Evolutionary conservation across 2,329 filamentous ascomycete species (phyloP), one percentile per base, ranked within the genome.

Genomic region (Trichophyton schoenleinii): DNA sequence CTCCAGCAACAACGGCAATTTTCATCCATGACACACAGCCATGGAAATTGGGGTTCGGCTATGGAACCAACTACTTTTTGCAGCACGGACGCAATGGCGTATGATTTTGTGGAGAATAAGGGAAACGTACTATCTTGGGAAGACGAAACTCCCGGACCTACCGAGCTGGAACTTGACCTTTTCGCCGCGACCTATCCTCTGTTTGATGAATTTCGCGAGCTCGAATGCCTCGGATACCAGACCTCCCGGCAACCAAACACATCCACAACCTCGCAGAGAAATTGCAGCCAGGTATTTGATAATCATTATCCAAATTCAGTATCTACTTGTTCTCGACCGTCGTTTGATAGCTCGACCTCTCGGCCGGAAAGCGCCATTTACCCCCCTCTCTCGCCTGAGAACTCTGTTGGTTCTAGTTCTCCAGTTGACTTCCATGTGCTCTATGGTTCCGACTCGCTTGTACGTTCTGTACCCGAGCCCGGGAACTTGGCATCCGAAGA

Each of bases 401-500:
- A 60, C 44, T 64, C 64, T 13, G 59, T 61, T 53, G 58, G 41
- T 13, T 63, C 64, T 9, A 66, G 62, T 25, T 62, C 64, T 31
- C 60, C 61, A 13, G 60, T 58, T 22, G 62, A 61, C 20, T 53
- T 46, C 31, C 60, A 62, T 15, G 38, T 18, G 15, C 13, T 52
- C 4, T 42, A 52, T 20, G 31, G 44, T 6, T 36, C 58, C 5
- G 58, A 59, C 20, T 25, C 44, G 20, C 48, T 57, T 49, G 57
- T 49, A 20, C 60, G 62, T n/a, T 63, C 62, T 18, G 60, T 62
- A 9, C 62, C 62, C 13, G 58, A 60, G 18, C n/a, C 31, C n/a
- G 53, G 11, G 20, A 46, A 48, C 11, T 41, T 52, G 25, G 15
- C 57, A 48, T 61, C 52, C 6, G 63, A 62, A 41, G 63, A 62